phyloP scores from a whole-genome alignment of 1,139 yeast species.

The Pichia sp. region DNA sequence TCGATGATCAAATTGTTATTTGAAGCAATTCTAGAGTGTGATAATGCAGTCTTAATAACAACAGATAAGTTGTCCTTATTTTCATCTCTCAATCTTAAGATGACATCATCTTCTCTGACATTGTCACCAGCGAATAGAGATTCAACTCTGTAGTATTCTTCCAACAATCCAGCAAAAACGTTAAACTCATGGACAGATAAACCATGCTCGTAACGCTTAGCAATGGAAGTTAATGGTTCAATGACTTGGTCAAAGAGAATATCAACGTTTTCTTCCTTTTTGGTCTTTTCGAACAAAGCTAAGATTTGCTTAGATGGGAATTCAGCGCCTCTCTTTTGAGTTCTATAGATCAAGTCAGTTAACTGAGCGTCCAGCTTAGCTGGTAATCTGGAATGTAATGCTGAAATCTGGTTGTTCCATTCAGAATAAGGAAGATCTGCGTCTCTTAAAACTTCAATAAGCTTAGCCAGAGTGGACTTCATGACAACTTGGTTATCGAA shows the following conservation, averaged over 20 bases:
- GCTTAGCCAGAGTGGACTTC: conserved; percentile 69
- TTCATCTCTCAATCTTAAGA: conserved; percentile 80
- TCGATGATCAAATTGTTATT: conserved; percentile 88
- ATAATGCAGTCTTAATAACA: conserved; percentile 67
- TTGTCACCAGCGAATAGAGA: conserved; percentile 67
- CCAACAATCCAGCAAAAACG: conserved; percentile 62
- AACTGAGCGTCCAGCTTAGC: conserved; percentile 64
- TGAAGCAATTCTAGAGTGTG: conserved; percentile 91
- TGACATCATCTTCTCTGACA: conserved; percentile 78
- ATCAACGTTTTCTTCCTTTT: conserved; percentile 40
- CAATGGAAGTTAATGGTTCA: conserved; percentile 68
- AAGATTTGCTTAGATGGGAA: conserved; percentile 88
- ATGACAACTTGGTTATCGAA: conserved; percentile 93
- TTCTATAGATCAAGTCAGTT: conserved; percentile 57
- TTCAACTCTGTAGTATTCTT: conserved; percentile 73
- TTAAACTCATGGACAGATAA: conserved; percentile 75
- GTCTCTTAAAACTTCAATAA: conserved; percentile 67
- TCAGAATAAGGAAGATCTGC: conserved; percentile 87
- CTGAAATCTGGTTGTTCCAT: conserved; percentile 82
- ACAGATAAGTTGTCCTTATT: conserved; percentile 66
- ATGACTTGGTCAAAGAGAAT: conserved; percentile 45
- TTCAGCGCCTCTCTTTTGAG: conserved; percentile 63
- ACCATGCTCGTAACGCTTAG: conserved; percentile 66
- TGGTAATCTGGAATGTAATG: conserved; percentile 88
- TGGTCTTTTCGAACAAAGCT: conserved; percentile 51